Conservation (phyloP, 352 stramenopile species). For the Phytophthora litchii region DNA sequence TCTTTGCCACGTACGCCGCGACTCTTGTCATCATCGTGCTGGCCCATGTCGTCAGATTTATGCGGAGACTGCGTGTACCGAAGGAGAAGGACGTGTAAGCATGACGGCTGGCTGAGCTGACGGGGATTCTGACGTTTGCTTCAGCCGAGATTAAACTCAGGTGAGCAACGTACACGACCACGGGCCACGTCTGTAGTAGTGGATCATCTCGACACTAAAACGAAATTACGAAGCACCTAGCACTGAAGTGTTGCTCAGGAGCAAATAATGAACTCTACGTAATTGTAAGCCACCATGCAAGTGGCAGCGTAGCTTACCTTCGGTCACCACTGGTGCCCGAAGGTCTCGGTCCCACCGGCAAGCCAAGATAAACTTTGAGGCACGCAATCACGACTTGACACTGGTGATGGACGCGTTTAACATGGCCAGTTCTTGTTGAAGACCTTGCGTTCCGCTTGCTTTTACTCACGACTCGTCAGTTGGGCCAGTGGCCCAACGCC, state of each 20-base stretch:
- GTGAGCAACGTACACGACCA: not conserved
- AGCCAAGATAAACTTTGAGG: not conserved
- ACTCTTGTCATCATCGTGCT: constrained; percentile 24
- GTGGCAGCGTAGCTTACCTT: too few species aligned
- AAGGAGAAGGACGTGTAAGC: constrained; percentile 27
- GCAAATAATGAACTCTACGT: too few species aligned
- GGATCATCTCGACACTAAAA: too few species aligned
- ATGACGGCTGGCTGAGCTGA: not conserved
- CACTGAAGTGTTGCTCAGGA: too few species aligned
- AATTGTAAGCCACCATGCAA: too few species aligned
- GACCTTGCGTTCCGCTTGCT: constrained; percentile 18
- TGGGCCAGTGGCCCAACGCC: constrained; percentile 5
- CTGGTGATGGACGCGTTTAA: not conserved
- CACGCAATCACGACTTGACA: not conserved
- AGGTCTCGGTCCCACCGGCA: too few species aligned
- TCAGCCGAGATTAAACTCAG: not conserved
- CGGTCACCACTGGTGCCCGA: too few species aligned
- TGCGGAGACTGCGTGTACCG: constrained; percentile 1
- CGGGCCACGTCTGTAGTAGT: too few species aligned
- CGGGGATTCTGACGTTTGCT: not conserved
- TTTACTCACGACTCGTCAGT: not conserved
- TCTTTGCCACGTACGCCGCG: constrained; percentile 45
- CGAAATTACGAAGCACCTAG: too few species aligned
- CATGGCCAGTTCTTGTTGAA: not conserved
- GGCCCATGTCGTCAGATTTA: constrained; percentile 16